Conservation (phyloP, 2,329 filamentous ascomycete species). For the Lachnellula occidentalis region DNA sequence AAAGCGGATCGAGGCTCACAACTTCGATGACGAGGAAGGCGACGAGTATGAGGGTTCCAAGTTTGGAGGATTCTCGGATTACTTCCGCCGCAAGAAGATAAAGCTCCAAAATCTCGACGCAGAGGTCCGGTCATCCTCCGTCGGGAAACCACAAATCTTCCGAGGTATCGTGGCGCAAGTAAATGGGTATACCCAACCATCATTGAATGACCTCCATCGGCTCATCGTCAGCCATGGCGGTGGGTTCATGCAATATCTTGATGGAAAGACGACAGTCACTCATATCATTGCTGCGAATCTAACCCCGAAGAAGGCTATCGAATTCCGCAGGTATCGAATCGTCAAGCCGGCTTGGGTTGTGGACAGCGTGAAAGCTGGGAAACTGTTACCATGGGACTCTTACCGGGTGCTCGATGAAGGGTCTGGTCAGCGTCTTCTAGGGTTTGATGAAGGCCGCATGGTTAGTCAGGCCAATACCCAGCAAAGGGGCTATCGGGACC, state of each 20-base stretch:
- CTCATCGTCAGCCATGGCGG: slow-evolving; percentile 92
- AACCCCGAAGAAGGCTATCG: slow-evolving; percentile 86
- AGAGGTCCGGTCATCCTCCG: slow-evolving; percentile 64
- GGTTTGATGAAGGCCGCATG: slow-evolving; percentile 55
- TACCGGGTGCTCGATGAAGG: slow-evolving; percentile 85
- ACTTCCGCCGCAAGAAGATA: slow-evolving; percentile 92
- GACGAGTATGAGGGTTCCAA: slow-evolving; percentile 86
- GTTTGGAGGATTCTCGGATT: slow-evolving; percentile 87
- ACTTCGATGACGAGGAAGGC: slow-evolving; percentile 74
- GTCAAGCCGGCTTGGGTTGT: slow-evolving; percentile 94
- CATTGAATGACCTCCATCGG: slow-evolving; percentile 79
- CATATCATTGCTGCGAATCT: slow-evolving; percentile 90
- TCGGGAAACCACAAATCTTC: slow-evolving; percentile 78
- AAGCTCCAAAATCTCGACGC: slow-evolving; percentile 94
- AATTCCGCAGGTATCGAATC: slow-evolving; percentile 82
- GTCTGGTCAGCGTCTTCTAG: slow-evolving; percentile 71
- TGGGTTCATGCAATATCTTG: slow-evolving; percentile 88
- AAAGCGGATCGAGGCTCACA: slow-evolving; percentile 59
- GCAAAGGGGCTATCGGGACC: slow-evolving; percentile 66
- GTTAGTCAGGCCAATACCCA: slow-evolving; percentile 59
- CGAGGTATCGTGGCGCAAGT: slow-evolving; percentile 86
- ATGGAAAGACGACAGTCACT: slow-evolving; percentile 89
- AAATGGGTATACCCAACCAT: slow-evolving; percentile 93
- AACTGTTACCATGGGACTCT: slow-evolving; percentile 75
- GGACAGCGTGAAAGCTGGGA: slow-evolving; percentile 78